A percentile compares a stretch with the other conserved stretches of the same genome.
Evolutionary conservation across 2,329 filamentous ascomycete species (phyloP).

Genomic region (Colletotrichum endophyticum): DNA sequence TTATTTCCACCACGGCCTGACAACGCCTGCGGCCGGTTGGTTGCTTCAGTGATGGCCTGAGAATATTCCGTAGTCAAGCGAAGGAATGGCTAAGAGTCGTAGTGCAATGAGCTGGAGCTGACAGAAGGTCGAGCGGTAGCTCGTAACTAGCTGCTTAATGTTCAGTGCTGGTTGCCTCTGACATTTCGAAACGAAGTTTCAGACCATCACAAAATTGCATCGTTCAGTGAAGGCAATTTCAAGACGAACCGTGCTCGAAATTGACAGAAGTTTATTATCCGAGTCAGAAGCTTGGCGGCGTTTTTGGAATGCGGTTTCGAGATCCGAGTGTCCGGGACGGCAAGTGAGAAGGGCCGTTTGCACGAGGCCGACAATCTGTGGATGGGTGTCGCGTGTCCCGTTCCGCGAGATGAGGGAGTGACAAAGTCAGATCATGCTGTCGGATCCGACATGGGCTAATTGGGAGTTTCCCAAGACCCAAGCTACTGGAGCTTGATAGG

Average conservation of each 20-base stretch:
- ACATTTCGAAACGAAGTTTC: neutral
- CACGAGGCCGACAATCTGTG: neutral
- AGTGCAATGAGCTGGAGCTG: neutral
- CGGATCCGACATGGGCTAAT: neutral
- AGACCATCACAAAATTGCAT: neutral
- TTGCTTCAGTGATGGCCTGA: neutral
- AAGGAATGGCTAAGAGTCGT: neutral
- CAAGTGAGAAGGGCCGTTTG: neutral
- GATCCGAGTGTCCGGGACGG: neutral
- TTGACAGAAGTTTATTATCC: neutral
- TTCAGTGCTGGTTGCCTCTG: neutral
- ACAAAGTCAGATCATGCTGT: neutral
- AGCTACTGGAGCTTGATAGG: neutral
- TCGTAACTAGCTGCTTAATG: neutral
- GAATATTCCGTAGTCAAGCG: neutral
- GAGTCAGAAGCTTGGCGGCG: neutral
- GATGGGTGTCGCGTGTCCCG: neutral
- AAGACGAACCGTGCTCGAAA: neutral
- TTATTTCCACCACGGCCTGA: conserved; percentile 6
- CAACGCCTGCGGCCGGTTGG: neutral
- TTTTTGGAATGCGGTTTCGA: neutral
- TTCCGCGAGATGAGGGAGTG: neutral
- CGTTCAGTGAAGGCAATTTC: neutral
- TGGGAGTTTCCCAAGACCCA: neutral
- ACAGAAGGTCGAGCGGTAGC: neutral